Evolutionary conservation across 495 filamentous ascomycete species (phyloP), one percentile per base, ranked within the genome.

Genomic region (Penicillium taxi): DNA sequence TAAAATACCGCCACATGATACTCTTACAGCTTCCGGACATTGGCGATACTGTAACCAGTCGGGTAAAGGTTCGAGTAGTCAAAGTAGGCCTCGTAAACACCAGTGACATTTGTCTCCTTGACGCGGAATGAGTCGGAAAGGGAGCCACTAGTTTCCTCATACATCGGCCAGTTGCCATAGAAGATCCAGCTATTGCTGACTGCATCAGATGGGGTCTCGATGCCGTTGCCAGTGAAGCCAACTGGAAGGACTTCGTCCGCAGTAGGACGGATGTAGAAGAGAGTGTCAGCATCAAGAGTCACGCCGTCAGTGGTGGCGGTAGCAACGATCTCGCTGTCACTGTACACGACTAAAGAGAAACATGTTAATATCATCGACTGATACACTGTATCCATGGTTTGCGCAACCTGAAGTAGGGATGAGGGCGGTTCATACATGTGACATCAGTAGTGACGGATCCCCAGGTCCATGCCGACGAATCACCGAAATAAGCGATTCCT

Each of bases 401-500:
- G n/a, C n/a, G n/a, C n/a, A n/a, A n/a, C n/a, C n/a, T n/a, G n/a
- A n/a, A n/a, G n/a, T n/a, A n/a, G n/a, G n/a, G n/a, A n/a, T n/a
- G n/a, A n/a, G n/a, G n/a, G 21, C n/a, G 21, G 23, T 9, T 16
- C 41, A 20, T 53, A 55, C 52, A 55, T 21, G 42, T 50, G 9
- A 55, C 42, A 24, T 55, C 52, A 1, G 52, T 53, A 2, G 44
- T 49, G 1, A 47, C 42, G 14, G 29, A 36, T 23, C 52, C 52
- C 18, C 25, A 35, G 19, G 35, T 35, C 52, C 52, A 55, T 12
- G 34, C 19, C 0, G 49, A 50, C n/a, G 49, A 42, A 27, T 53
- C 42, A 16, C 52, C 52, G 9, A 44, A 45, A 31, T 55, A 50
- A 7, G 48, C 52, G 9, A 55, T 42, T 3, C 52, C 52, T 53